A percentile compares a stretch with the other conserved stretches of the same genome.
Conservation (phyloP, 352 stramenopile genomes). For the Phytophthora capsici region DNA sequence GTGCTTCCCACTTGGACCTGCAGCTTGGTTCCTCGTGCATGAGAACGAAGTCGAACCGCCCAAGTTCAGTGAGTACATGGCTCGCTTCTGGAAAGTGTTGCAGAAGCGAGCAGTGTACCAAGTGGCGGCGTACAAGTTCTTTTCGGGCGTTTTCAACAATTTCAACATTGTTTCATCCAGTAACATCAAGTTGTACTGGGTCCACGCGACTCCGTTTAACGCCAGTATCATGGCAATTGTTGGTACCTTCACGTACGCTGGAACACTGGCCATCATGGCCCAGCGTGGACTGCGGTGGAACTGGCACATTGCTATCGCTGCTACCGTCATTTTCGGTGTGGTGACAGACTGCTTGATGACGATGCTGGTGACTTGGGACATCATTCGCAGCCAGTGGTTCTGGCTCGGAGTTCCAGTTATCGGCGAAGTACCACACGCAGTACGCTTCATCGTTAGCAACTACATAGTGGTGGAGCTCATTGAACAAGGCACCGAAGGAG, state of each 20-base stretch:
- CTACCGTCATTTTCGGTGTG: slow-evolving; percentile 51
- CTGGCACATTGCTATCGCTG: slow-evolving; percentile 54
- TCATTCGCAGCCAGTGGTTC: slow-evolving; percentile 68
- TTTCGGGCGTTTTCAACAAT: slow-evolving; percentile 63
- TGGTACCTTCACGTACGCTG: slow-evolving; percentile 55
- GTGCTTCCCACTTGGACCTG: slow-evolving; percentile 40
- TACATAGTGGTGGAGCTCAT: slow-evolving; percentile 70
- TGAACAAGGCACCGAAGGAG: slow-evolving; percentile 57
- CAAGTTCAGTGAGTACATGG: slow-evolving; percentile 47
- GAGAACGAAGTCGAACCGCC: slow-evolving; percentile 26
- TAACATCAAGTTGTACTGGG: slow-evolving; percentile 64
- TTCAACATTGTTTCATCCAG: slow-evolving; percentile 66
- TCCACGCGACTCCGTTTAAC: slow-evolving; percentile 67
- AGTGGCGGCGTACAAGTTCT: slow-evolving; percentile 70
- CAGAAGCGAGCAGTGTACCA: slow-evolving; percentile 71
- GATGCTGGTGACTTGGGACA: slow-evolving; percentile 58
- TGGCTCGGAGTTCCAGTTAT: slow-evolving; percentile 64
- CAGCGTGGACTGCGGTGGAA: slow-evolving; percentile 62
- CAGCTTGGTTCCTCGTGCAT: slow-evolving; percentile 40
- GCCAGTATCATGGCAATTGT: slow-evolving; percentile 59
- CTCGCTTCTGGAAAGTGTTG: slow-evolving; percentile 56
- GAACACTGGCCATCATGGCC: slow-evolving; percentile 50
- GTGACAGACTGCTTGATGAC: slow-evolving; percentile 55
- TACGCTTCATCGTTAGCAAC: slow-evolving; percentile 63
- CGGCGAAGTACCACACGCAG: slow-evolving; percentile 54